Conservation (phyloP, 2,329 filamentous ascomycete species). For the Pseudogymnoascus sp. region DNA sequence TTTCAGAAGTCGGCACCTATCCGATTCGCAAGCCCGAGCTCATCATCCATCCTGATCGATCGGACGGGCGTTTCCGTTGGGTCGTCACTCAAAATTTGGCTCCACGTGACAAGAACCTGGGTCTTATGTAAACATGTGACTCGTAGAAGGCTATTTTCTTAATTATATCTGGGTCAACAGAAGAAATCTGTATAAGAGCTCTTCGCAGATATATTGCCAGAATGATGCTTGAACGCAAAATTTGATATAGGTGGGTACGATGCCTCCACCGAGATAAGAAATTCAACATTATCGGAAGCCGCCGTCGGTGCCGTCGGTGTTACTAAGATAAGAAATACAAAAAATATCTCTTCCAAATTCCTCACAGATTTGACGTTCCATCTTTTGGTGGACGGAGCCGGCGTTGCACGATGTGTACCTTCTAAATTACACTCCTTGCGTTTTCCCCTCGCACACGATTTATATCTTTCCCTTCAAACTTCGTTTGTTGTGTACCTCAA, state of each 20-base stretch:
- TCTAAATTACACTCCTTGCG: not conserved
- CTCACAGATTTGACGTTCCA: not conserved
- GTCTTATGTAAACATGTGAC: not conserved
- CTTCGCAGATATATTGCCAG: not conserved
- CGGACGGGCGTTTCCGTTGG: not conserved
- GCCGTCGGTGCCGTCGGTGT: not conserved
- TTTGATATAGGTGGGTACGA: not conserved
- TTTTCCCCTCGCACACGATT: not conserved
- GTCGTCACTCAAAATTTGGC: not conserved
- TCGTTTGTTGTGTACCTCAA: not conserved
- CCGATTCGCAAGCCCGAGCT: not conserved
- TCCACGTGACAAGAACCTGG: not conserved
- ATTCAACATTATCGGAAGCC: not conserved
- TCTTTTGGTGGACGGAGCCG: not conserved
- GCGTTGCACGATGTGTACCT: not conserved
- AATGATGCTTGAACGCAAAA: not conserved
- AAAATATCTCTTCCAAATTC: not conserved
- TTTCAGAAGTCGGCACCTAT: not conserved
- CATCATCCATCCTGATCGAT: not conserved
- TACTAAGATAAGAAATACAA: conserved; percentile 1
- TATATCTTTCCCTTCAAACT: not conserved
- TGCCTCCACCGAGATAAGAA: not conserved
- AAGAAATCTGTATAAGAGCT: not conserved
- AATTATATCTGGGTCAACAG: not conserved
- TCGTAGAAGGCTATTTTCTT: not conserved